Evolutionary conservation across 768 basidiomycete genomes (phyloP).

Genomic region (Amanita jacksonii): DNA sequence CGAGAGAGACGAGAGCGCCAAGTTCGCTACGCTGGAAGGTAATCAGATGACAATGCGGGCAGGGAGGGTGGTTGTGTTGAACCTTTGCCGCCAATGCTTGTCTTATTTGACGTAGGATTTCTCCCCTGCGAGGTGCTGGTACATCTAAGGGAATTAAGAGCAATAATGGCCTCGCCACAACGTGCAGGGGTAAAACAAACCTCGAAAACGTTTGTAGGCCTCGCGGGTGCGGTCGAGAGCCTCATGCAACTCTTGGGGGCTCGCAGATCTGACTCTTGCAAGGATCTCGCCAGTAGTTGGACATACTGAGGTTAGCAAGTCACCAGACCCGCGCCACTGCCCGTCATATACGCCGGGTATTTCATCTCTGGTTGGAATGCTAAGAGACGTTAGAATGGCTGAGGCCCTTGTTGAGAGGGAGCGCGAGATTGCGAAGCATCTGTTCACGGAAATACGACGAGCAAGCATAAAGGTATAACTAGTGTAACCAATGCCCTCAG

Average conservation of each 20-base stretch:
- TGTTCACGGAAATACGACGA: conserved; percentile 15
- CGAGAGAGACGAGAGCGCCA: conserved; percentile 75
- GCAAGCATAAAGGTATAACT: conserved; percentile 11
- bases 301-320: conserved; percentile 60
- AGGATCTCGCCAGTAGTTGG: conserved; percentile 84
- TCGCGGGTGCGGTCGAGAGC: conserved; percentile 63
- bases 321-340: conserved; percentile 70
- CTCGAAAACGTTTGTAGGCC: conserved; percentile 61
- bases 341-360: conserved; percentile 77
- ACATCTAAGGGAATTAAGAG: conserved; percentile 27
- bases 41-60: conserved; percentile 10
- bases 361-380: conserved; percentile 47
- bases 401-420: conserved; percentile 58
- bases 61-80: conserved; percentile 10
- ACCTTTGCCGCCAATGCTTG: conserved; percentile 76
- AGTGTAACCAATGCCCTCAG: background rate
- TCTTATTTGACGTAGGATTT: conserved; percentile 81
- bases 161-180: background rate
- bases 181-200: conserved; percentile 19
- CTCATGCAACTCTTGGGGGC: conserved; percentile 60
- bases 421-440: conserved; percentile 8
- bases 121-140: conserved; percentile 83
- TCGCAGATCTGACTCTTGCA: conserved; percentile 65
- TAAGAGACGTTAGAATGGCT: conserved; percentile 51
- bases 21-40: conserved; percentile 56